Evolutionary conservation across 2,329 filamentous ascomycete genomes (phyloP).

Genomic region (Knufia fluminis): DNA sequence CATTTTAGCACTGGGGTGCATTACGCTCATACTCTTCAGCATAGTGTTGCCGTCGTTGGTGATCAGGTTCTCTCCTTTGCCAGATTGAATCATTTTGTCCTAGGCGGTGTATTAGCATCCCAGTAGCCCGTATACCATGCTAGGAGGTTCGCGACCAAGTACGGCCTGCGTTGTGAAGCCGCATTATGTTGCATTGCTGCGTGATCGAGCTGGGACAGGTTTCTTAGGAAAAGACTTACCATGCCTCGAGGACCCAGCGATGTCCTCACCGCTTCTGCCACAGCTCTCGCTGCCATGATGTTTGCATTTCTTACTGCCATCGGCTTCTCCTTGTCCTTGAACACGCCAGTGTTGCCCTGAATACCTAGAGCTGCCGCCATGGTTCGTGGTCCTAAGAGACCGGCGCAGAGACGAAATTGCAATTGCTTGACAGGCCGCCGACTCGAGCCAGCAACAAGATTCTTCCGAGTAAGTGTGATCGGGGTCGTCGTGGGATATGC

Average conservation of each 20-base stretch:
- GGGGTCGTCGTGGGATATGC: background rate
- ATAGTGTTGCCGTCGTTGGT: slow-evolving; percentile 99
- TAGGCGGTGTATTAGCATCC: too few relatives aligned
- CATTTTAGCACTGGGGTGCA: slow-evolving; percentile 99
- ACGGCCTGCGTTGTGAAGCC: too few relatives aligned
- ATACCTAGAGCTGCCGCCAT: slow-evolving; percentile 44
- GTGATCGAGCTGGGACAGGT: too few relatives aligned
- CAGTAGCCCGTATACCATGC: too few relatives aligned
- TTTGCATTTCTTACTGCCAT: slow-evolving; percentile 89
- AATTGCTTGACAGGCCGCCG: too few relatives aligned
- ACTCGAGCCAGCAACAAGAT: too few relatives aligned
- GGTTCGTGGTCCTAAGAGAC: too few relatives aligned
- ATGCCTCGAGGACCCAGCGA: slow-evolving; percentile 93
- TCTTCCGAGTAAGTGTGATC: too few relatives aligned
- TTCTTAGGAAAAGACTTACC: too few relatives aligned
- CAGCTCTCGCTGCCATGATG: slow-evolving; percentile 94
- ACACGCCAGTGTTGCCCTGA: slow-evolving; percentile 51
- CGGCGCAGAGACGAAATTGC: too few relatives aligned
- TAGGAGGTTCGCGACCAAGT: too few relatives aligned
- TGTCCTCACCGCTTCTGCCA: slow-evolving; percentile 94
- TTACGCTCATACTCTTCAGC: slow-evolving; percentile 96
- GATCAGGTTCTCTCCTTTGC: slow-evolving; percentile 95
- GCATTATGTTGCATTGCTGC: too few relatives aligned
- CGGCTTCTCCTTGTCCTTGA: slow-evolving; percentile 41
- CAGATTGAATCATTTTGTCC: slow-evolving; percentile 98